Conservation (phyloP, 306 rosid species). For the Acacia crassicarpa region DNA sequence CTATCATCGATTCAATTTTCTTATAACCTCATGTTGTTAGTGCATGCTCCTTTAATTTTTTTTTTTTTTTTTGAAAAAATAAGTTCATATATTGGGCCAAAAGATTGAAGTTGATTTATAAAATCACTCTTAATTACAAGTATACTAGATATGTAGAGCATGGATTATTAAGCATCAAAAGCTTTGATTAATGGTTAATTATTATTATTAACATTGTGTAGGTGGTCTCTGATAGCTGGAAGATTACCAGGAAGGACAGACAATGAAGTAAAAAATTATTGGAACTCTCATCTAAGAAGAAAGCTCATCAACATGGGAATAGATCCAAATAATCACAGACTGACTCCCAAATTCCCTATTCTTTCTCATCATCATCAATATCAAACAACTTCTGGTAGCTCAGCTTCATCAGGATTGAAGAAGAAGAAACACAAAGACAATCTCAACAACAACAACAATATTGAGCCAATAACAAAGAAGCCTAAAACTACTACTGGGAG, state of each 20-base stretch:
- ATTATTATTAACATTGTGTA: constrained; percentile 4
- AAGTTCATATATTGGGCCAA: no score
- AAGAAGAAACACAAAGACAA: background rate
- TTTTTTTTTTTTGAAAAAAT: no score
- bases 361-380: constrained; percentile 11
- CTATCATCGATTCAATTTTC: no score
- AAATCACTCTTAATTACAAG: background rate
- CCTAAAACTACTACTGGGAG: constrained; percentile 6
- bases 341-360: background rate
- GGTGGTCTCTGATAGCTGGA: constrained; percentile 93
- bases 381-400: constrained; percentile 12
- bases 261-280: constrained; percentile 84
- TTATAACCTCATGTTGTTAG: no score
- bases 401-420: constrained; percentile 19
- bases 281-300: constrained; percentile 78
- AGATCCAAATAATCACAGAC: constrained; percentile 71
- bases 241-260: constrained; percentile 87
- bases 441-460: background rate
- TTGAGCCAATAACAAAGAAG: constrained; percentile 9
- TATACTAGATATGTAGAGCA: background rate
- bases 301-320: constrained; percentile 64
- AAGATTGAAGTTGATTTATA: background rate
- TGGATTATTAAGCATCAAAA: background rate
- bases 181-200: background rate
- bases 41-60: no score